Evolutionary conservation across 2,329 filamentous ascomycete species (phyloP).

Genomic region (Ophiostoma sp.): DNA sequence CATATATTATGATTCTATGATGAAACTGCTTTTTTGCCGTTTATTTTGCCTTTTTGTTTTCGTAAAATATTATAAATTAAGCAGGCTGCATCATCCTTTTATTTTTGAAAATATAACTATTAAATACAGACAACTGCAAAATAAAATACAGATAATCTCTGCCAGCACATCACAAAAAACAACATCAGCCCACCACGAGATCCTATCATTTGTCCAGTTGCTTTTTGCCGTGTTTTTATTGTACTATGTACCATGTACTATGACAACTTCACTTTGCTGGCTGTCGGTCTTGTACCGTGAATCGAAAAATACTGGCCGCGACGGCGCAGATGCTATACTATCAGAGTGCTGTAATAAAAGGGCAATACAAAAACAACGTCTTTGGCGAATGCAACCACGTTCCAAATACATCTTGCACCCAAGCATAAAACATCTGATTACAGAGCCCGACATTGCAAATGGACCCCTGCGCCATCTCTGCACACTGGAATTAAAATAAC

Average conservation of each 20-base stretch:
- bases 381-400: background rate
- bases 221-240: background rate
- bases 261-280: background rate
- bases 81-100: no score
- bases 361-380: background rate
- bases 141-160: background rate
- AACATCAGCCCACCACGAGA: background rate
- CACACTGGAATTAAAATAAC: background rate
- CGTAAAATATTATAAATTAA: no score
- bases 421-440: conserved; percentile 1
- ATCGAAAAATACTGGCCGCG: background rate
- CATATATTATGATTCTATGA: no score
- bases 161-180: background rate
- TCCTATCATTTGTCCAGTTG: background rate
- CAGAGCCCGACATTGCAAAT: background rate
- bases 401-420: background rate
- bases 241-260: background rate
- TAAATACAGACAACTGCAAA: no score
- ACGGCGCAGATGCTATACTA: background rate
- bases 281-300: background rate
- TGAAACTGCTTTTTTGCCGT: no score
- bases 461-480: background rate
- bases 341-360: no score
- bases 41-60: no score
- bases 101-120: no score